Percentiles rank a stretch among this genome's conserved stretches.
Evolutionary conservation across 345 rosid genomes (phyloP).

Genomic region (Rubroshorea leprosula): DNA sequence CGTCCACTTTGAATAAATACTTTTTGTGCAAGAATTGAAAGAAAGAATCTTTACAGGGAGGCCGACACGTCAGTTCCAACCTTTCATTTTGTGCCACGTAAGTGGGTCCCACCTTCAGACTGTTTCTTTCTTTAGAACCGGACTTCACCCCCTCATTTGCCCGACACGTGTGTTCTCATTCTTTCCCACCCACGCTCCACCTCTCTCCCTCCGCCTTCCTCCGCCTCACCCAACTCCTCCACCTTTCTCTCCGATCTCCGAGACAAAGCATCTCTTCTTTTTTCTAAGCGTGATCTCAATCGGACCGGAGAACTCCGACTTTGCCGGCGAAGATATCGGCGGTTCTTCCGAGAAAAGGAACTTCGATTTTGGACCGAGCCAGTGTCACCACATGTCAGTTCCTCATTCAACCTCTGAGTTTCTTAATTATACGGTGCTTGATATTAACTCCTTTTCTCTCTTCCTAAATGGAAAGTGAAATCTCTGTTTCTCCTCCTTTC

Average conservation of each 20-base stretch:
- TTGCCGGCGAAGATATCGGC: constrained; percentile 26
- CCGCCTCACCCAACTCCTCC: constrained; percentile 18
- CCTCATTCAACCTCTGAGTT: constrained; percentile 15
- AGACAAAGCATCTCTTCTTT: background rate
- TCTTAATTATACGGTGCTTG: background rate
- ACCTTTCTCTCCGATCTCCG: constrained; percentile 7
- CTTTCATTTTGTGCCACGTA: constrained; percentile 17
- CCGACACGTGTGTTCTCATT: constrained; percentile 33
- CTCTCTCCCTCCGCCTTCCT: constrained; percentile 16
- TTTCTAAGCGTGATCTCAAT: background rate
- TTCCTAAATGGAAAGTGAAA: background rate
- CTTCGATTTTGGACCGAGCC: constrained; percentile 11
- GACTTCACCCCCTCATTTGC: constrained; percentile 1
- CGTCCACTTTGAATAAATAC: background rate
- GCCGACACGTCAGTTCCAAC: constrained; percentile 8
- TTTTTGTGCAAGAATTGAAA: no score
- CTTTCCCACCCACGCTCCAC: constrained; percentile 1
- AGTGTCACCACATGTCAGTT: constrained; percentile 26
- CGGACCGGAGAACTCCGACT: constrained; percentile 17
- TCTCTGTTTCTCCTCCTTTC: background rate
- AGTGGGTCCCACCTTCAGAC: constrained; percentile 12
- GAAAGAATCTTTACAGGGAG: background rate
- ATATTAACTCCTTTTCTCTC: background rate
- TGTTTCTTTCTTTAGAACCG: constrained; percentile 26
- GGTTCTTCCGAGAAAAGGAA: background rate